These are phyloP conservation scores for Pisolithus microcarpus DNA, from an alignment of 768 basidiomycete genomes.

Conservation along the genomic window DNA sequence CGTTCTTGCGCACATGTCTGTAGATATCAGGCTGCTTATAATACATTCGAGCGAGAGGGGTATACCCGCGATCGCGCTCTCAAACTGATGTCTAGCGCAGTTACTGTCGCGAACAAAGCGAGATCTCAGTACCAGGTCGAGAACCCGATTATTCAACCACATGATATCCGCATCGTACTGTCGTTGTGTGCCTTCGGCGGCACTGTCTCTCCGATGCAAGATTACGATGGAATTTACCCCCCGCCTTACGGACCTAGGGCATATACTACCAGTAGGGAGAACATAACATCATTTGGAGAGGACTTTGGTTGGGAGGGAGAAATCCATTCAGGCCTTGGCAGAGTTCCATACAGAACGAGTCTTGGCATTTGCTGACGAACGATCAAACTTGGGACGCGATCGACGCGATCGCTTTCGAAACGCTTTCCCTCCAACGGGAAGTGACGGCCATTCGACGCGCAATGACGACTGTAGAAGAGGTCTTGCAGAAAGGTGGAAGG, in stretches of 20 bases:
- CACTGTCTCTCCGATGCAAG: slow-evolving; percentile 55
- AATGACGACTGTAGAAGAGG: slow-evolving; percentile 33
- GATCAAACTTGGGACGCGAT: slow-evolving; percentile 45
- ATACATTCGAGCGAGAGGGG: slow-evolving; percentile 47
- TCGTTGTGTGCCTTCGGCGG: slow-evolving; percentile 75
- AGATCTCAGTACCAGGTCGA: slow-evolving; percentile 28
- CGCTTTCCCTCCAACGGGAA: slow-evolving; percentile 62
- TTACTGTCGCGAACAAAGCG: slow-evolving; percentile 46
- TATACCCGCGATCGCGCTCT: slow-evolving; percentile 37
- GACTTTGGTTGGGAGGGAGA: slow-evolving; percentile 26
- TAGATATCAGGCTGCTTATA: slow-evolving; percentile 62
- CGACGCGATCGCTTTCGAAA: slow-evolving; percentile 72
- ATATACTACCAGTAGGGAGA: slow-evolving; percentile 27
- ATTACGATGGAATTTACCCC: slow-evolving; percentile 71
- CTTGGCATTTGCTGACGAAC: slow-evolving; percentile 43
- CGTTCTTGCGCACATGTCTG: not conserved
- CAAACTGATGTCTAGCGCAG: slow-evolving; percentile 45
- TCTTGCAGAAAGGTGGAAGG: slow-evolving; percentile 14
- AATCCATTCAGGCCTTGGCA: slow-evolving; percentile 45
- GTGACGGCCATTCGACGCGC: slow-evolving; percentile 58
- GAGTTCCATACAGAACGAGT: slow-evolving; percentile 62
- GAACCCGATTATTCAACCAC: slow-evolving; percentile 7
- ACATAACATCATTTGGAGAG: slow-evolving; percentile 38
- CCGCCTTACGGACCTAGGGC: slow-evolving; percentile 62
- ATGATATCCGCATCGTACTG: slow-evolving; percentile 46